A percentile compares a stretch with the other conserved stretches of the same genome.
These are phyloP conservation scores for Cladophialophora exuberans DNA, from an alignment of 2,329 filamentous ascomycete genomes.

Conservation along the genomic window DNA sequence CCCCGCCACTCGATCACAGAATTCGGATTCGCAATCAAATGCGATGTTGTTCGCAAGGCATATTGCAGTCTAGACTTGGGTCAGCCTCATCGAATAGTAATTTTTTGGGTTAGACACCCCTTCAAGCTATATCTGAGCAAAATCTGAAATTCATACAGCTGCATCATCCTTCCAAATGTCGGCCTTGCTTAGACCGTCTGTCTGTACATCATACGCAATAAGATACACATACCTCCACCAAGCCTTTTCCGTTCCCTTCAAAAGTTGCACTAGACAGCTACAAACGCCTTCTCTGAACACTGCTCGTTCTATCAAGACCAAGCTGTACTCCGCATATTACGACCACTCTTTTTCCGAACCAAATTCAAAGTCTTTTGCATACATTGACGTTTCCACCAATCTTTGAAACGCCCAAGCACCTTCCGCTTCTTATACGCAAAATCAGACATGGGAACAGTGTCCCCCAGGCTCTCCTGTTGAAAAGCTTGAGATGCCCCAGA, in stretches of 20 bases:
- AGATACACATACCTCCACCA: conserved; percentile 1
- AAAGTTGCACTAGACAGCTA: not conserved
- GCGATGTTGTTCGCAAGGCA: too few relatives aligned
- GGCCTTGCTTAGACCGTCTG: not conserved
- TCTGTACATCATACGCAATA: not conserved
- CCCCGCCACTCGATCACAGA: too few relatives aligned
- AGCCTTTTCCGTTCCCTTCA: not conserved
- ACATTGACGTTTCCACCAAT: conserved; percentile 32
- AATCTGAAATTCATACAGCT: too few relatives aligned
- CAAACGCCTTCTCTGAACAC: conserved; percentile 2
- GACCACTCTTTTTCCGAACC: conserved; percentile 18
- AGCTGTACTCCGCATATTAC: conserved; percentile 14
- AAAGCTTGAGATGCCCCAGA: conserved; percentile 23
- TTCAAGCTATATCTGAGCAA: too few relatives aligned
- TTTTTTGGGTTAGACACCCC: too few relatives aligned
- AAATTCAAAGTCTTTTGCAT: conserved; percentile 23
- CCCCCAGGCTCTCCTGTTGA: conserved; percentile 14
- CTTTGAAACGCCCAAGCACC: conserved; percentile 30
- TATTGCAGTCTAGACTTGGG: too few relatives aligned
- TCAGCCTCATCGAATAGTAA: too few relatives aligned
- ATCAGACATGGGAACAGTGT: conserved; percentile 31
- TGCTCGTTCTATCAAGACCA: too few relatives aligned
- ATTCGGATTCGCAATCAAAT: too few relatives aligned
- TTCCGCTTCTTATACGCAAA: conserved; percentile 34
- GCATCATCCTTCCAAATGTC: too few relatives aligned